Base-by-base conservation (phyloP, 2,329 filamentous ascomycete genomes). In the Paraphaeosphaeria sporulosa region DNA sequence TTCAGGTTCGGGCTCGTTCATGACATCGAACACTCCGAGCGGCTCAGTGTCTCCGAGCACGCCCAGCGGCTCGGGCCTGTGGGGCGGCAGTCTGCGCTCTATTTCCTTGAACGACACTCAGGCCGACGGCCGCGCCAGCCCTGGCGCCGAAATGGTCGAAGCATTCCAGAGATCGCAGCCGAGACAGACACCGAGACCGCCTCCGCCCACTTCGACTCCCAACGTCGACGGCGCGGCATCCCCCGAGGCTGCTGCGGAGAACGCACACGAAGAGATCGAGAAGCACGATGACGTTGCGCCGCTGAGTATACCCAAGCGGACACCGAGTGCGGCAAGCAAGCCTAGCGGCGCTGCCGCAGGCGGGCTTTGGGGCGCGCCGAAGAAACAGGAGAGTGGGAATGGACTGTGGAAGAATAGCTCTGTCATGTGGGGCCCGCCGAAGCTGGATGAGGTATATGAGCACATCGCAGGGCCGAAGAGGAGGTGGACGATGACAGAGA, bases 401-500 rank as follows among this genome's bases (percentile, higher is more conserved):
- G 79, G 79, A 1, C 77, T 83, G 6, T 52, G 49, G 49, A 52
- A 52, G 21, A 27, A 27, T 12, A 23, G n/a, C 25, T 27, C 19
- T 12, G 49, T 52, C 5, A 25, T 52, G 12, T 83, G 81, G 81
- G 80, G 81, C 0, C 75, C 73, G n/a, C 74, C 76, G 15, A 65
- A 65, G 68, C 69, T 63, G 63, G 69, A 66, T 59, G 73, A 74
- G 34, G 67, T 76, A n/a, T 74, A 74, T 30, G 74, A 76, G 66
- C 73, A 79, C 56, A 73, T 73, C 9, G 65, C 65, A 27, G 78
- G 77, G 42, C 73, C 75, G 23, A 82, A 82, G 73, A 73, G 80
- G 65, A 66, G 80, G 55, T 82, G 80, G 80, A 82, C 79, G 3
- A 70, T 81, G 40, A 76, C 72, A 30, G 74, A 78, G 63, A 65